Percentiles rank a stretch among this genome's conserved stretches.
phyloP scores from a whole-genome alignment of 306 rosid species.

The Morella rubra region DNA sequence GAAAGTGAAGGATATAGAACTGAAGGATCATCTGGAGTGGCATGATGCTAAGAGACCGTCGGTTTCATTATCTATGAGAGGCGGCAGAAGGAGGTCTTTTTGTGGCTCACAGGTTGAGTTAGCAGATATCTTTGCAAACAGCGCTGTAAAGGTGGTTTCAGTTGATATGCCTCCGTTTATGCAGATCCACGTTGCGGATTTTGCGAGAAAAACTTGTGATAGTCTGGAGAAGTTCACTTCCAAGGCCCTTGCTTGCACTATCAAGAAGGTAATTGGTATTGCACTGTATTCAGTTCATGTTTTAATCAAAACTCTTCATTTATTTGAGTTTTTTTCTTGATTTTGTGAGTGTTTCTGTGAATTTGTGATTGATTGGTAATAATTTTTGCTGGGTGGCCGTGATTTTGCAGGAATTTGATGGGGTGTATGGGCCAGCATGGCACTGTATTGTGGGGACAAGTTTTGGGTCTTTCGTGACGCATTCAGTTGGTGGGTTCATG shows the following conservation, averaged over 20 bases:
- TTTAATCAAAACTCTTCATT: background rate
- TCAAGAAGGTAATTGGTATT: constrained; percentile 63
- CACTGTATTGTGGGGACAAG: constrained; percentile 95
- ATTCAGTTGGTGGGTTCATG: constrained; percentile 87
- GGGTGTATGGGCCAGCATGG: constrained; percentile 97
- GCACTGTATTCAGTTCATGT: background rate
- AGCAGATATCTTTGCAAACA: constrained; percentile 60
- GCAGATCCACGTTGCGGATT: constrained; percentile 97
- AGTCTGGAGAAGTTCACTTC: constrained; percentile 94
- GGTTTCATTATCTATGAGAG: constrained; percentile 34
- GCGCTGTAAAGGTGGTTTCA: constrained; percentile 75
- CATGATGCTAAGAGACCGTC: constrained; percentile 36
- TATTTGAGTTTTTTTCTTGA: background rate
- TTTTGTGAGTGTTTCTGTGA: constrained; percentile 22
- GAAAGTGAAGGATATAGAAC: constrained; percentile 33
- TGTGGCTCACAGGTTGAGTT: constrained; percentile 57
- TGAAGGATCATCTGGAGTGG: constrained; percentile 22
- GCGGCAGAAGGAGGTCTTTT: constrained; percentile 69
- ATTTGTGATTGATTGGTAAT: constrained; percentile 37
- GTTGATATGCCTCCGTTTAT: constrained; percentile 96
- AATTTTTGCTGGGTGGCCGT: constrained; percentile 38
- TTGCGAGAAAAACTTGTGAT: constrained; percentile 74
- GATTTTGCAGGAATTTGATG: constrained; percentile 88
- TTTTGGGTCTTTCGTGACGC: constrained; percentile 97
- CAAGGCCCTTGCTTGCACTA: constrained; percentile 79